Conservation (phyloP, 495 filamentous ascomycete species). For the Talaromyces thailandensis region DNA sequence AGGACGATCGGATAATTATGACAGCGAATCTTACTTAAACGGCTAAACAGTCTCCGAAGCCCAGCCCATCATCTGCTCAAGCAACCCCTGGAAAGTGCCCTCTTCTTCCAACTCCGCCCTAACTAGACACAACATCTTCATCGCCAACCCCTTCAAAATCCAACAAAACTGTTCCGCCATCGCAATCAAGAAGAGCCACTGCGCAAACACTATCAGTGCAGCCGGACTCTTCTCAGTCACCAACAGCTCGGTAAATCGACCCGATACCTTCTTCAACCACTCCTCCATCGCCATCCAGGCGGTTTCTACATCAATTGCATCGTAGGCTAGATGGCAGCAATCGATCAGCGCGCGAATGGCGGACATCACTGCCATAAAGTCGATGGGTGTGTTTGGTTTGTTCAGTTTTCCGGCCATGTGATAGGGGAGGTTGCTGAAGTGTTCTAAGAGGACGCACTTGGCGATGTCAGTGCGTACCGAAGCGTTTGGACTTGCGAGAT, state of each 20-base stretch:
- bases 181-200: neutral
- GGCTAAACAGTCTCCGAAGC: neutral
- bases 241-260: slow-evolving; percentile 7
- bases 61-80: neutral
- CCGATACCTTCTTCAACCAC: slow-evolving; percentile 13
- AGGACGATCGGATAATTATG: neutral
- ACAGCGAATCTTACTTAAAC: neutral
- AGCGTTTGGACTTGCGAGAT: neutral
- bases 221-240: neutral
- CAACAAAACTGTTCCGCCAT: neutral
- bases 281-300: slow-evolving; percentile 11
- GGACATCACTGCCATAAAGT: slow-evolving; percentile 14
- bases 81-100: neutral
- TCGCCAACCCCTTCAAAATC: neutral
- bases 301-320: slow-evolving; percentile 6
- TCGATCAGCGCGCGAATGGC: slow-evolving; percentile 15
- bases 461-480: slow-evolving; percentile 5
- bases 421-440: slow-evolving; percentile 13
- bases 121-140: neutral
- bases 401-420: slow-evolving; percentile 15
- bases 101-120: neutral
- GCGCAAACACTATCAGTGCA: neutral
- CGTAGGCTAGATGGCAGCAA: slow-evolving; percentile 11
- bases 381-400: slow-evolving; percentile 11
- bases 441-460: slow-evolving; percentile 5